Evolutionary conservation across 345 rosid species (phyloP).

Genomic region (Murraya paniculata): DNA sequence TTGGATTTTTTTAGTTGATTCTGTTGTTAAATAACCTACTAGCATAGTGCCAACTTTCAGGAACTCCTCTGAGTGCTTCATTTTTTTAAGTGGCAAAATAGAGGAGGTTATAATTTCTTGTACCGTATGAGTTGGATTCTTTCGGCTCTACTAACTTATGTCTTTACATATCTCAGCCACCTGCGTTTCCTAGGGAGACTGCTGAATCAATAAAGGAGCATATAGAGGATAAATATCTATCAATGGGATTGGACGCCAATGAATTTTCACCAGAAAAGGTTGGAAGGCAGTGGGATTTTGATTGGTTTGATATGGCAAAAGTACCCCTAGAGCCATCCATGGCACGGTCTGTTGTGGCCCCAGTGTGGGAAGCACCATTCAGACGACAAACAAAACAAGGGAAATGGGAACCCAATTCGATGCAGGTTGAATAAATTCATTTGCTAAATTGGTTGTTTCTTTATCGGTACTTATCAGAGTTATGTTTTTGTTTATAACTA

Average conservation of each 20-base stretch:
- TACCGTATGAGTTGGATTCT: neutral
- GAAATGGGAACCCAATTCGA: constrained; percentile 62
- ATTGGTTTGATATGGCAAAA: constrained; percentile 85
- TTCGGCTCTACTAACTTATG: neutral
- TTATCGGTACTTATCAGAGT: neutral
- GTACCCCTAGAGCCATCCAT: constrained; percentile 73
- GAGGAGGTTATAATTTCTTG: neutral
- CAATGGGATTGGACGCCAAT: constrained; percentile 65
- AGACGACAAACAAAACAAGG: constrained; percentile 40
- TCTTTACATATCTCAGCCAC: constrained; percentile 62
- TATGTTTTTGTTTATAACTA: constrained; percentile 25
- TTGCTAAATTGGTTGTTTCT: neutral
- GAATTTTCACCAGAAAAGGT: constrained; percentile 69
- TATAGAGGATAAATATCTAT: constrained; percentile 82
- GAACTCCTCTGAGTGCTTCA: neutral
- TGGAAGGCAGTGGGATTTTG: constrained; percentile 90
- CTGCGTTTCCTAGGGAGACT: constrained; percentile 87
- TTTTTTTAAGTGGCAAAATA: neutral
- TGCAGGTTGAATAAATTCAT: constrained; percentile 37
- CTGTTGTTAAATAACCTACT: neutral
- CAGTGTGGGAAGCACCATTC: constrained; percentile 88
- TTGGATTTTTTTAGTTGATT: neutral
- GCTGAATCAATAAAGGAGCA: constrained; percentile 71
- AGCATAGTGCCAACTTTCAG: neutral
- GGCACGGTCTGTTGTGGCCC: constrained; percentile 67